phyloP scores from a whole-genome alignment of 2,329 filamentous ascomycete species.

The Peltaster fructicola region DNA sequence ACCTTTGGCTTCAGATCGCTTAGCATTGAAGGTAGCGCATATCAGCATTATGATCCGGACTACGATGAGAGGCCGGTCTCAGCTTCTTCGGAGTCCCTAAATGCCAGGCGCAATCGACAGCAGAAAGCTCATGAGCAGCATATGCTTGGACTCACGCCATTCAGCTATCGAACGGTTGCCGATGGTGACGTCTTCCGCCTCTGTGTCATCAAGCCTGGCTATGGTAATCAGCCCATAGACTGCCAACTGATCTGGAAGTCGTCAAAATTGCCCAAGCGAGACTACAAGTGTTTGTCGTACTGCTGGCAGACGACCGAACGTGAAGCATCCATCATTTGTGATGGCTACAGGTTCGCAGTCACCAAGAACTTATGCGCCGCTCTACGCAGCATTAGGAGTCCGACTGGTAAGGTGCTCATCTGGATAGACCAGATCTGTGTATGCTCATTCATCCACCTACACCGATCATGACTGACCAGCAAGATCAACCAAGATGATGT shows the following conservation, averaged over 20 bases:
- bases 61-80: slow-evolving; percentile 10
- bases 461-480: slow-evolving; percentile 14
- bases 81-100: slow-evolving; percentile 8
- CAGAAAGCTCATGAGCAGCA: slow-evolving; percentile 8
- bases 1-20: slow-evolving; percentile 10
- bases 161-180: slow-evolving; percentile 11
- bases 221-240: slow-evolving; percentile 7
- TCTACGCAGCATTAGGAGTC: slow-evolving; percentile 10
- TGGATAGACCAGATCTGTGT: slow-evolving; percentile 12
- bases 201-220: slow-evolving; percentile 10
- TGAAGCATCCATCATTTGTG: slow-evolving; percentile 10
- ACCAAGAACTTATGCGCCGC: slow-evolving; percentile 14
- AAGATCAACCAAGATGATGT: slow-evolving; percentile 20
- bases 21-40: slow-evolving; percentile 5
- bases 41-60: slow-evolving; percentile 6
- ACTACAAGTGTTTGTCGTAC: slow-evolving; percentile 14
- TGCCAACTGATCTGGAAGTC: slow-evolving; percentile 12
- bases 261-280: slow-evolving; percentile 7
- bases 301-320: slow-evolving; percentile 13
- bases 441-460: slow-evolving; percentile 7
- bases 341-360: slow-evolving; percentile 14
- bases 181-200: slow-evolving; percentile 15
- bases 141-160: slow-evolving; percentile 7
- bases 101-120: slow-evolving; percentile 6
- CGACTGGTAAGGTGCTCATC: slow-evolving; percentile 12